Percentiles rank a stretch among this genome's conserved stretches.
Evolutionary conservation across 2,329 filamentous ascomycete species (phyloP).

Genomic region (Aspergillus quadrilineatus): DNA sequence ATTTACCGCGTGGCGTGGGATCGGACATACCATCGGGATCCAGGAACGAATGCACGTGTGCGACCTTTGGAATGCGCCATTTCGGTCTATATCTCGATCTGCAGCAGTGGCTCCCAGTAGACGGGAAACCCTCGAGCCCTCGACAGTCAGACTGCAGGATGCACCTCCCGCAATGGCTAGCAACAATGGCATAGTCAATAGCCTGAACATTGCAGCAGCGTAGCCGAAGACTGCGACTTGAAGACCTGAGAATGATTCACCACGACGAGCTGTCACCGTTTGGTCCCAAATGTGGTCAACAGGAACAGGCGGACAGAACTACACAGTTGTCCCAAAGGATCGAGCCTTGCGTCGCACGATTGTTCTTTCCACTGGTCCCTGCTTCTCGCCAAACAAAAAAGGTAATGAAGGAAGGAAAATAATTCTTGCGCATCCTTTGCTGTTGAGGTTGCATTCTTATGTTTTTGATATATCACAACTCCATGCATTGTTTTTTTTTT

Average conservation of each 20-base stretch:
- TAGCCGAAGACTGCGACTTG: no score
- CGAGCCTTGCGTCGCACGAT: not conserved
- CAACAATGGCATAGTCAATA: conserved; percentile 7
- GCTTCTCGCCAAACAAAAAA: no score
- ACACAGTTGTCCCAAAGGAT: not conserved
- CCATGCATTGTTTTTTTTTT: conserved; percentile 5
- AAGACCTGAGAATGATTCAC: no score
- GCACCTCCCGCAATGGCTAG: conserved; percentile 7
- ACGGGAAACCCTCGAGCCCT: conserved; percentile 4
- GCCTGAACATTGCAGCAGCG: not conserved
- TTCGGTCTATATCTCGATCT: conserved; percentile 3
- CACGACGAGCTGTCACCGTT: no score
- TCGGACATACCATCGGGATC: not conserved
- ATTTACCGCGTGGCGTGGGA: conserved; percentile 6
- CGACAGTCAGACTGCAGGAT: conserved; percentile 14
- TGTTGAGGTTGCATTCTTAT: conserved; percentile 8
- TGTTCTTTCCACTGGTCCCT: no score
- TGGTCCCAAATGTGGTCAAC: not conserved
- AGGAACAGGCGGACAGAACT: not conserved
- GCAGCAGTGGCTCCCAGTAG: not conserved
- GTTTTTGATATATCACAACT: conserved; percentile 17
- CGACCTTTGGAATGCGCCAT: conserved; percentile 10
- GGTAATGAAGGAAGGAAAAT: not conserved
- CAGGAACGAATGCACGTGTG: not conserved
- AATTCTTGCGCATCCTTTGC: not conserved